Conservation (phyloP, 148 eudicot species). For the Hydrangea macrophylla region DNA sequence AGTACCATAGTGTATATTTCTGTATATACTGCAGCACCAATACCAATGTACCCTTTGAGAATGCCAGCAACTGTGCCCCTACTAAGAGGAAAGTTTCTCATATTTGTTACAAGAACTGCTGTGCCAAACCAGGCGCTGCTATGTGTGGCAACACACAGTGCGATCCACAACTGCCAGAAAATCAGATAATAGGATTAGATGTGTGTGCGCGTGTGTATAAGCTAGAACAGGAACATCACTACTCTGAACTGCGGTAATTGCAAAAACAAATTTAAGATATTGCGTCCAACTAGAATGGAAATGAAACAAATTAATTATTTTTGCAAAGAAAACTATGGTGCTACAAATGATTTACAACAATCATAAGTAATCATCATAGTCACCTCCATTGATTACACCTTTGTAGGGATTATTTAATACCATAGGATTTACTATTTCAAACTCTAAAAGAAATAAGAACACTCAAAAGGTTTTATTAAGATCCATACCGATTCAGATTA, state of each 20-base stretch:
- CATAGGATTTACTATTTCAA: too few relatives aligned
- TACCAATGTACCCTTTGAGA: conserved; percentile 78
- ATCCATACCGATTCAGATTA: too few relatives aligned
- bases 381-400: too few relatives aligned
- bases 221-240: background rate
- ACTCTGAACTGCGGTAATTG: background rate
- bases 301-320: background rate
- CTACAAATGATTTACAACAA: too few relatives aligned
- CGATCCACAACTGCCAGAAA: conserved; percentile 66
- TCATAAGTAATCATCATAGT: too few relatives aligned
- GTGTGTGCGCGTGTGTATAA: background rate
- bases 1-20: conserved; percentile 62
- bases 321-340: background rate
- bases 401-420: too few relatives aligned
- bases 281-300: background rate
- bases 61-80: conserved; percentile 93
- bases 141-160: conserved; percentile 56
- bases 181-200: background rate
- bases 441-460: too few relatives aligned
- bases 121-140: conserved; percentile 79
- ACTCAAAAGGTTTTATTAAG: too few relatives aligned
- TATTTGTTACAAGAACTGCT: conserved; percentile 83
- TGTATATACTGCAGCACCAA: conserved; percentile 85
- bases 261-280: background rate
- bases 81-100: conserved; percentile 92